Base-by-base conservation (phyloP, 2,329 filamentous ascomycete species). In the Aspergillus pseudoglaucus region DNA sequence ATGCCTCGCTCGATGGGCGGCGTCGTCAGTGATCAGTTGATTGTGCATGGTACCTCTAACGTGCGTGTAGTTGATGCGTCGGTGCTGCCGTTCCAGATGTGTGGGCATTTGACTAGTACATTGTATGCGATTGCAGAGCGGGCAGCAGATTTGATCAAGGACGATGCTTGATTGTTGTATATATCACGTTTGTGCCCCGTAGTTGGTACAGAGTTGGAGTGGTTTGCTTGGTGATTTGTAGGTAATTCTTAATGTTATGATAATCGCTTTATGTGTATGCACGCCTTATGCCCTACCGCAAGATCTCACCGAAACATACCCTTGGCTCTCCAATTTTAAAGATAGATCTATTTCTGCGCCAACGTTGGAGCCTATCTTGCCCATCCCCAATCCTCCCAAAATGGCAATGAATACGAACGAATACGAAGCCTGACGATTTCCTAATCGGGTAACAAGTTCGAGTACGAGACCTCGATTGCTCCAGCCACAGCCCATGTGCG, bases 51-150 rank as follows among this genome's bases (percentile, higher is more conserved):
- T 6, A 65, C 62, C 2, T 52, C 52, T 2, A 66, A 66, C 44
- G 46, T 66, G 14, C 53, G 63, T 5, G 56, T 66, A 12, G 56
- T 63, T 3, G 63, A 66, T 52, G 63, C 62, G 14, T 64, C 60
- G 41, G 50, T 63, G 23, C 51, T 59, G 32, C 62, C 61, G 2
- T 53, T 62, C 40, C 55, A 62, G 43, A 50, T 61, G 7, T 57
- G 54, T 25, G 61, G 58, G 8, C 59, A 65, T 47, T 47, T 62
- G 10, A 46, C 47, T 42, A 58, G 53, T 23, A 60, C 59, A 1
- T 38, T 65, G 6, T 65, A 66, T 45, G 60, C 55, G 6, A 51
- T 65, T 25, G 61, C 61, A 1, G 61, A 65, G 49, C 54, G 55
- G 25, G 60, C 57, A 2, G 56, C 62, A 7, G 63, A 65, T 48